Base-by-base conservation (phyloP, 805 yeast genomes). In the Yarrowia bubula region DNA sequence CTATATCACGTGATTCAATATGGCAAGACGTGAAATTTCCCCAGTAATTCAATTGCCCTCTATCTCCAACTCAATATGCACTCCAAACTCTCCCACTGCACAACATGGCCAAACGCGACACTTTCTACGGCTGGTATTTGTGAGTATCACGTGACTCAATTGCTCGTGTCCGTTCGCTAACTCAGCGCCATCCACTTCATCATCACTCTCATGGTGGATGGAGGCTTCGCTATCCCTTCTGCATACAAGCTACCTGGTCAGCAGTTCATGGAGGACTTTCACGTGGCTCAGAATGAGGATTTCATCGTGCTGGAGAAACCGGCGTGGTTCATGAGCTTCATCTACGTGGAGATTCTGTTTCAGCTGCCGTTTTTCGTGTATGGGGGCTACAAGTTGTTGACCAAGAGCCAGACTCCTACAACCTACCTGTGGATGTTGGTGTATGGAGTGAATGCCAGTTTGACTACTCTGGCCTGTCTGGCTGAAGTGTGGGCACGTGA, bases 351-450 rank as follows among this genome's bases (percentile, higher is more conserved):
- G 74, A 67, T 92, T 44, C 58, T 85, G 3, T 80, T 88, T 69
- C 99, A 93, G 76, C 73, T 89, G 61, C 99, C 99, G 0, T 78
- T 89, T 33, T 95, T 95, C 75, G 90, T 93, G 74, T 68, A 76
- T 13, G 84, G 81, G 11, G 79, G 80, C 0, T 70, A 68, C 48
- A 71, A 73, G 41, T 69, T 82, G 37, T 65, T 67, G 61, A 35
- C 51, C 28, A 43, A 58, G 51, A 43, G 35, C 32, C 8, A 31
- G n/a, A 58, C 50, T 1, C 64, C 64, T 35, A 43, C 64, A 17
- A 71, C 78, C 15, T 80, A 80, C 65, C 74, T 77, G 28, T 80
- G 79, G 72, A 74, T 87, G 69, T 76, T 84, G 13, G 71, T 86
- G 6, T 93, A 95, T 74, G 97, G 93, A 3, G 82, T 89, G 70